phyloP scores from a whole-genome alignment of 306 rosid genomes.

The Mimosa bimucronata region DNA sequence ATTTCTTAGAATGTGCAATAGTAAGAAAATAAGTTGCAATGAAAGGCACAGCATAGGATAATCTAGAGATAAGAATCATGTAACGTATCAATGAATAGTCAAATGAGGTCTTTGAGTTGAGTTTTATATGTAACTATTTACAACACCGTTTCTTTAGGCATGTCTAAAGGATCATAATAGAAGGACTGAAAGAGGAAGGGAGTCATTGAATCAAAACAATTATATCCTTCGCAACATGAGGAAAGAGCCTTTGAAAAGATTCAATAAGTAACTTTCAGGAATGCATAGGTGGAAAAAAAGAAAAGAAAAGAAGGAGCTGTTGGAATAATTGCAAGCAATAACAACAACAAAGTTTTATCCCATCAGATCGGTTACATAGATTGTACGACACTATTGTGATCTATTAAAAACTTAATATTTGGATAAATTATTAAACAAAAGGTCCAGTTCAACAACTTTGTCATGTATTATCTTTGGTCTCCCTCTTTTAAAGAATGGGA shows the following conservation, averaged over 20 bases:
- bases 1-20: conserved; percentile 12
- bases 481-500: no score
- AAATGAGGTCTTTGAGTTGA: not conserved
- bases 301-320: not conserved
- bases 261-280: not conserved
- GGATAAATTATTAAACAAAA: no score
- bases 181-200: not conserved
- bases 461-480: no score
- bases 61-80: not conserved
- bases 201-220: conserved; percentile 5
- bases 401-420: no score
- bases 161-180: not conserved
- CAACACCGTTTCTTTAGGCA: not conserved
- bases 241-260: not conserved
- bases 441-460: no score
- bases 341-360: no score
- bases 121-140: not conserved
- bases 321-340: conserved; percentile 1
- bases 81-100: not conserved
- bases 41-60: not conserved
- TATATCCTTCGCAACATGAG: not conserved
- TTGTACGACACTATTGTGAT: no score
- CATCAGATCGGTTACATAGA: no score
- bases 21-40: conserved; percentile 21
- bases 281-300: no score